Base-by-base conservation (phyloP, 1,284 basidiomycete genomes). In the Rhodotorula glutinis region DNA sequence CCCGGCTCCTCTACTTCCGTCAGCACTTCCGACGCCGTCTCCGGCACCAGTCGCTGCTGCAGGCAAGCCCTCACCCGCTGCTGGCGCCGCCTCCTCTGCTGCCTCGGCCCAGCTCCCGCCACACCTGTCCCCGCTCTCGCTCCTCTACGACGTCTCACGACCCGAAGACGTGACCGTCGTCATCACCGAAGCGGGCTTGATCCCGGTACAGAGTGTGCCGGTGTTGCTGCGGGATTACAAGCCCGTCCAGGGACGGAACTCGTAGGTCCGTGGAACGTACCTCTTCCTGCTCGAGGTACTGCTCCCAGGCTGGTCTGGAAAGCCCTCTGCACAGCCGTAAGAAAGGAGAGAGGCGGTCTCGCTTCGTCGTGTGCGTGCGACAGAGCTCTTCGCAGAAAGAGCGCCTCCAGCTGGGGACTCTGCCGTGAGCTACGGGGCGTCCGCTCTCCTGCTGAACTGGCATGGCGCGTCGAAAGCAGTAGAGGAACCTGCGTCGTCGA, bases 81-180 rank as follows among this genome's bases (percentile, higher is more conserved):
- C 71, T n/a, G n/a, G n/a, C 67, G 0, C 59, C 38, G 19, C 57
- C n/a, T 4, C 53, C 13, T 1, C 62, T 10, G 1, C 53, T 11
- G 8, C 56, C 43, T 25, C 46, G 17, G 23, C n/a, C 11, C 46
- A 47, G 25, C 76, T 70, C 60, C 60, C 73, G 53, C 56, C 82
- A 16, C 85, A 85, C 72, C 82, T 92, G 25, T 88, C 90, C 71
- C 85, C 88, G 21, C 80, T 94, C 62, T 90, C 88, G 76, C 87
- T 94, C 21, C 80, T 96, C 23, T 97, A 96, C 77, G 94, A 97
- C 79, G 83, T 96, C 51, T 94, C 93, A 1, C 90, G 93, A 7
- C 89, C 92, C 1, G 85, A 85, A 29, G 88, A 87, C 76, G 91
- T 97, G 72, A 95, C 93, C 2, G 92, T 90, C n/a, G 91, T 97